Evolutionary conservation across 805 yeast genomes (phyloP).

Genomic region (Yarrowia divulgata): DNA sequence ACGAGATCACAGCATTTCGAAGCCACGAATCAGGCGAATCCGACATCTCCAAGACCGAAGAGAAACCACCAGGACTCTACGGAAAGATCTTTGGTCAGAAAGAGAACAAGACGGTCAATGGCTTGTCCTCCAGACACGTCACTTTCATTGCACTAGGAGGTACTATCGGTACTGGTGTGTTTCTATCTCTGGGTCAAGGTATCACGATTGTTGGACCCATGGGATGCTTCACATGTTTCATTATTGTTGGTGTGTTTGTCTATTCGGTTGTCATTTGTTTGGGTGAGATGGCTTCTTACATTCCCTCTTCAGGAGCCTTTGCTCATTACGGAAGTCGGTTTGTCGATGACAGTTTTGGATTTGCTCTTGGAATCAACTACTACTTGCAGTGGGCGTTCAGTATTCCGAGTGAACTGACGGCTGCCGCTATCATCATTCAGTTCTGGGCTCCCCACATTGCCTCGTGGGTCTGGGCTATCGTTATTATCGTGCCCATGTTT

Average conservation of each 20-base stretch:
- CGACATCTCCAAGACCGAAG: constrained; percentile 14
- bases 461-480: constrained; percentile 58
- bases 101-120: constrained; percentile 3
- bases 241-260: constrained; percentile 43
- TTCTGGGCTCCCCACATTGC: constrained; percentile 60
- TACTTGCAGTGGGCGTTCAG: constrained; percentile 57
- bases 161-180: constrained; percentile 72
- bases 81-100: constrained; percentile 28
- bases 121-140: constrained; percentile 64
- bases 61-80: constrained; percentile 6
- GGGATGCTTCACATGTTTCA: constrained; percentile 50
- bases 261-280: constrained; percentile 66
- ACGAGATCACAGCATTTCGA: constrained; percentile 3
- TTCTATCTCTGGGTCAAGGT: constrained; percentile 51
- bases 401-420: constrained; percentile 56
- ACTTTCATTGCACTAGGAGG: constrained; percentile 80
- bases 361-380: constrained; percentile 62
- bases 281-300: constrained; percentile 61
- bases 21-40: constrained; percentile 28
- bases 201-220: constrained; percentile 48
- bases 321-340: constrained; percentile 66
- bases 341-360: constrained; percentile 65
- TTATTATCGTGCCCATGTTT: constrained; percentile 59
- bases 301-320: constrained; percentile 72
- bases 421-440: constrained; percentile 53